Base-by-base conservation (phyloP, 2,329 filamentous ascomycete genomes). In the Phaeosphaeria sp. region DNA sequence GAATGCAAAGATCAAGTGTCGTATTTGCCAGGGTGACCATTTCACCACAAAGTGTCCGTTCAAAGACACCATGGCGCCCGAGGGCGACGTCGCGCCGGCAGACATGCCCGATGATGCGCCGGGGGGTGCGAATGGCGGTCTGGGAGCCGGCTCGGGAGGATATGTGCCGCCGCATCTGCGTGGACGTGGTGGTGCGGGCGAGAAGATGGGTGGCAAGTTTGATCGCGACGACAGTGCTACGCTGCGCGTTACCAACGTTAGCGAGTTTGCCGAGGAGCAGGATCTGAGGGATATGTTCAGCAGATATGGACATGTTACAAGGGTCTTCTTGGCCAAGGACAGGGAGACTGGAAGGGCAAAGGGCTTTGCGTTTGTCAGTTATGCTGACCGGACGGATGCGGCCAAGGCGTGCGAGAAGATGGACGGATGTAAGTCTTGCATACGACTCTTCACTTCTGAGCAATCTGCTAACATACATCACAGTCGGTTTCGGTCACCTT, bases 1-100 rank as follows among this genome's bases (percentile, higher is more conserved):
- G 87, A 93, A 97, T 84, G 97, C 97, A 88, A 96, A 97, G 84
- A 96, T 99, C 85, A 98, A 98, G 87, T 99, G 95, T 82, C 91
- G 95, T 86, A 98, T 99, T 78, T 99, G 95, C 84, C 91, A 89
- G 78, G 95, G 94, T 77, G 95, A 99, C 85, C 95, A 99, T 88
- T 99, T 98, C 86, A 99, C 95, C 43, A 94, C 94, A 68, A 90
- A 95, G 79, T 99, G 95, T 88, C 95, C 95, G 36, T 99, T 97
- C 89, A 99, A 98, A 85, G 95, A 98, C 79, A 99, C 94, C 72
- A 97, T 99, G 93, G 93, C 94, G 36, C 95, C 91, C 39, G 87
- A 93, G 60, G 81, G 81, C 64, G 81, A 80, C 63, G 76, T 75
- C 40, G 75, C 76, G 21, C 78, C 79, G 22, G 84, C 84, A 45